Evolutionary conservation across 176 grass and related monocot species (phyloP).

Genomic region (Dendrocalamus sinicus): DNA sequence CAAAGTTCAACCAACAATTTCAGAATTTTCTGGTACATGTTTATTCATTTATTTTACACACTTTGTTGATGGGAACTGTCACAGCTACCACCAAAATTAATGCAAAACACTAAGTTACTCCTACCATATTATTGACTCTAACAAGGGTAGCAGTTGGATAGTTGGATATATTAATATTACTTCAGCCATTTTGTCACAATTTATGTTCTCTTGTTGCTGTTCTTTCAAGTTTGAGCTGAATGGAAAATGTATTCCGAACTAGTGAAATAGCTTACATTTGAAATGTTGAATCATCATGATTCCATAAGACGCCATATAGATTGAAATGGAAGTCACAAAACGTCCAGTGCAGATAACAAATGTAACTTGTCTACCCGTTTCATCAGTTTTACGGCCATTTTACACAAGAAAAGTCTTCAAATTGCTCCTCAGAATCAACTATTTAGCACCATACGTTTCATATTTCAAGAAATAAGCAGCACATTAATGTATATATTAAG

Average conservation of each 20-base stretch:
- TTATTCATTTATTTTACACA: neutral
- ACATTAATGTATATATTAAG: neutral
- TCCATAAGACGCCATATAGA: neutral
- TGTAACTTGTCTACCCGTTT: neutral
- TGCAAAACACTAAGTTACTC: neutral
- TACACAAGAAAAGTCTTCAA: neutral
- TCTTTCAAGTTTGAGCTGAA: slow-evolving; percentile 19
- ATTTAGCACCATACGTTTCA: neutral
- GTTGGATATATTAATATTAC: neutral
- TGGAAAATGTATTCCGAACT: neutral
- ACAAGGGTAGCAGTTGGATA: neutral
- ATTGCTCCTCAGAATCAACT: neutral
- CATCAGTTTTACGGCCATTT: neutral
- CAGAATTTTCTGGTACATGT: neutral
- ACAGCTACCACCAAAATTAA: neutral
- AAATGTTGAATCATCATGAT: neutral
- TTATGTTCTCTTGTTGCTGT: neutral
- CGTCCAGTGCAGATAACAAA: neutral
- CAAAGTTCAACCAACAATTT: slow-evolving; percentile 1
- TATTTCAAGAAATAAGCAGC: slow-evolving; percentile 17
- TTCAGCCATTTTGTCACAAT: neutral
- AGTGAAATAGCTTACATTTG: slow-evolving; percentile 14
- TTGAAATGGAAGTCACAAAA: neutral
- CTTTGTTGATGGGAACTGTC: neutral
- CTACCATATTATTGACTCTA: neutral